Conservation (phyloP, 2,329 filamentous ascomycete genomes). For the Calonectria honghensis region DNA sequence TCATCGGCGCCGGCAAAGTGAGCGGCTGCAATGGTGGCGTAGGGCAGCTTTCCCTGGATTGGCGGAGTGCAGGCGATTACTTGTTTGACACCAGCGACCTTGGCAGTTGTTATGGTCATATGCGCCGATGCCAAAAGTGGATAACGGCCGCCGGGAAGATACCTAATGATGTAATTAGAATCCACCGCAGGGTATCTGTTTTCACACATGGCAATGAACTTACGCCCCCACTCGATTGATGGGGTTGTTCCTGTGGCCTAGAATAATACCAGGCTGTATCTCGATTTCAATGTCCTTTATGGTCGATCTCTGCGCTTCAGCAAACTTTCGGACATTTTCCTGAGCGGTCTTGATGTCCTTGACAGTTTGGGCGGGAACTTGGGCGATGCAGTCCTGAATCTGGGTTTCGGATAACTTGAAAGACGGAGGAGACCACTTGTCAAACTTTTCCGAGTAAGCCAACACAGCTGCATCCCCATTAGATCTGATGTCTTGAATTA, state of each 20-base stretch:
- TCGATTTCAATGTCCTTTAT: background rate
- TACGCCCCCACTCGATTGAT: background rate
- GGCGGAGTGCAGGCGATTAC: background rate
- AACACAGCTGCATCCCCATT: too few relatives aligned
- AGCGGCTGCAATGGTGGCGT: background rate
- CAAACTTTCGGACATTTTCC: background rate
- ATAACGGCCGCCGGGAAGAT: background rate
- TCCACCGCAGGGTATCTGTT: background rate
- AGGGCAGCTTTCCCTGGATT: background rate
- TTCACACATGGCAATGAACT: background rate
- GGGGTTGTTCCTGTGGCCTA: background rate
- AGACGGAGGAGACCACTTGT: too few relatives aligned
- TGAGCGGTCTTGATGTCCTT: too few relatives aligned
- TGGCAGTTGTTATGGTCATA: background rate
- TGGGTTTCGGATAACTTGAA: too few relatives aligned
- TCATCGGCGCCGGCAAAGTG: background rate
- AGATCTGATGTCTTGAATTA: too few relatives aligned
- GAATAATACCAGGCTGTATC: background rate
- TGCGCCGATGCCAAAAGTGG: background rate
- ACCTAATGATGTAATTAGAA: background rate
- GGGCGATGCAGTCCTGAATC: too few relatives aligned
- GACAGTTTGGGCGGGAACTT: too few relatives aligned
- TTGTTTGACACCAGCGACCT: background rate
- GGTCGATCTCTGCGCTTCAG: background rate
- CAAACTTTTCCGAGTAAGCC: too few relatives aligned